A percentile compares a stretch with the other conserved stretches of the same genome.
Conservation (phyloP, 2,329 filamentous ascomycete species). For the Penicillium sp. region DNA sequence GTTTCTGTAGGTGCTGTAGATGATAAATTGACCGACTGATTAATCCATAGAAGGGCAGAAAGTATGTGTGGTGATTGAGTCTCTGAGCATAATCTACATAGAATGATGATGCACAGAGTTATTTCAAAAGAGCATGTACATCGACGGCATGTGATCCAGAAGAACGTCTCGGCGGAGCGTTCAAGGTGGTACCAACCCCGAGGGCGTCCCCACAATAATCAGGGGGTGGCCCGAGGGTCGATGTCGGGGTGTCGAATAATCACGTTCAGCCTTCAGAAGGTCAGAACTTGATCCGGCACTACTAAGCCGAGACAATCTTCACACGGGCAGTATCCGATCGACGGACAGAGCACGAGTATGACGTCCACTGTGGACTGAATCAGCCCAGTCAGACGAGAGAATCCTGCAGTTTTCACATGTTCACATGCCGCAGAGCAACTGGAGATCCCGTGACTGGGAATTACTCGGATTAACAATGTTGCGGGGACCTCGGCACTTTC, state of each 20-base stretch:
- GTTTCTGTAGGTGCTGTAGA: no score
- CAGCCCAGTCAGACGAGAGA: not conserved
- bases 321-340: slow-evolving; percentile 2
- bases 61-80: no score
- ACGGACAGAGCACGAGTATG: slow-evolving; percentile 1
- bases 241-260: not conserved
- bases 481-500: slow-evolving; percentile 17
- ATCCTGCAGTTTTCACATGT: slow-evolving; percentile 16
- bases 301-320: not conserved
- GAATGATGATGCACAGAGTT: not conserved
- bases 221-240: not conserved
- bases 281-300: not conserved
- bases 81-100: no score
- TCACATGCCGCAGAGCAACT: slow-evolving; percentile 10
- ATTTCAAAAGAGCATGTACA: not conserved
- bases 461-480: slow-evolving; percentile 24
- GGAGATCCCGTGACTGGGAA: slow-evolving; percentile 12
- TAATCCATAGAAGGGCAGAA: no score
- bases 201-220: slow-evolving; percentile 2
- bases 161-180: not conserved
- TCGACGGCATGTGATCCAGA: not conserved
- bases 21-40: no score
- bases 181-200: not conserved
- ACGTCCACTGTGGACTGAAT: not conserved
- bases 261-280: not conserved